These are phyloP conservation scores for Alternaria solani DNA, from an alignment of 2,329 filamentous ascomycete genomes.

Conservation along the genomic window DNA sequence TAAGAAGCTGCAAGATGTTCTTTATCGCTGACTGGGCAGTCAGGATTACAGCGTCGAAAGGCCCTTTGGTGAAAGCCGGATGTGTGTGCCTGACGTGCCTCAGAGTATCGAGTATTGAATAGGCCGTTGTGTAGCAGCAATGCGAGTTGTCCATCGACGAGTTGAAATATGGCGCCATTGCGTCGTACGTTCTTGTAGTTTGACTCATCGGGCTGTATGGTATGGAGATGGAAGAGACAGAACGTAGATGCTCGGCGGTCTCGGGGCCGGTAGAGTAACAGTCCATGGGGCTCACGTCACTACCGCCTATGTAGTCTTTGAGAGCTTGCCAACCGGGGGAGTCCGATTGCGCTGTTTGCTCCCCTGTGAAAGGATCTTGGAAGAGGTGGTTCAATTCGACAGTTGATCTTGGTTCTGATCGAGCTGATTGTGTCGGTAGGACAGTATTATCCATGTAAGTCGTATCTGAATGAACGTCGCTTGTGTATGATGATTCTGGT, in stretches of 20 bases:
- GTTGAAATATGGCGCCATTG: constrained; percentile 19
- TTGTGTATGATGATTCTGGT: constrained; percentile 37
- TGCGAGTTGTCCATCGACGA: constrained; percentile 35
- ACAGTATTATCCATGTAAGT: constrained; percentile 35
- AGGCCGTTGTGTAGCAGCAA: constrained; percentile 42
- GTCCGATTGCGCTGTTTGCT: constrained; percentile 35
- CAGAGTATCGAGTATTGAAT: constrained; percentile 44
- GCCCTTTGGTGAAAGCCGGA: constrained; percentile 28
- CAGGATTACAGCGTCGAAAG: constrained; percentile 32
- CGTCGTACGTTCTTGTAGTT: constrained; percentile 19
- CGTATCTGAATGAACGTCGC: constrained; percentile 31
- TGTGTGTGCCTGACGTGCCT: constrained; percentile 29
- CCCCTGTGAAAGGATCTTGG: constrained; percentile 39
- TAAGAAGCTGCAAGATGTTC: constrained; percentile 40
- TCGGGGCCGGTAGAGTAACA: constrained; percentile 26
- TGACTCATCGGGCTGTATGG: constrained; percentile 31
- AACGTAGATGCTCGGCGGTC: background rate
- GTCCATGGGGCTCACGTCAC: constrained; percentile 34
- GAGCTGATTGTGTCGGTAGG: constrained; percentile 21
- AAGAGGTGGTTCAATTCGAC: constrained; percentile 36
- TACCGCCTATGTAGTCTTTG: constrained; percentile 36
- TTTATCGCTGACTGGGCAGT: constrained; percentile 24
- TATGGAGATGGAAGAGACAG: constrained; percentile 18
- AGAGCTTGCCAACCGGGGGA: constrained; percentile 37
- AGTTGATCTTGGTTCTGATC: constrained; percentile 24